Evolutionary conservation across 768 basidiomycete genomes (phyloP).

Genomic region (Termitomyces titanicus): DNA sequence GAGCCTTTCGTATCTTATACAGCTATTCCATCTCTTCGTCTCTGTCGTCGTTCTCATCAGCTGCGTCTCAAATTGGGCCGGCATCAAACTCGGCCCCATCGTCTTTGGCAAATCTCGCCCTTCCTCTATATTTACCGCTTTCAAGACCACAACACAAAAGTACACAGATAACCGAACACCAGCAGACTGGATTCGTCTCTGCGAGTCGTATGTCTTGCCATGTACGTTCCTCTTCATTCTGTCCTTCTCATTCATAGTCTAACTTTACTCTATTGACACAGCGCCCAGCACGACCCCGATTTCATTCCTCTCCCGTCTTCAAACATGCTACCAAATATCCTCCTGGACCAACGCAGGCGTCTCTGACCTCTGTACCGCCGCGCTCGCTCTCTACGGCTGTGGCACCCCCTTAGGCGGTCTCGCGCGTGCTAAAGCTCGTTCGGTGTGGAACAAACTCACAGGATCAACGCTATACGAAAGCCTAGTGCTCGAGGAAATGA

Average conservation of each 20-base stretch:
- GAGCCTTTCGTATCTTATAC: conserved; percentile 52
- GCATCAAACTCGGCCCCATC: conserved; percentile 27
- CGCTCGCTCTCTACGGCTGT: conserved; percentile 45
- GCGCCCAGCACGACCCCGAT: conserved; percentile 12
- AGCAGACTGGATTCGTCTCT: conserved; percentile 26
- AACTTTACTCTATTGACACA: not conserved
- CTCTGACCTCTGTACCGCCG: conserved; percentile 52
- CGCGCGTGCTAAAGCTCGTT: conserved; percentile 36
- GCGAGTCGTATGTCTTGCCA: conserved; percentile 29
- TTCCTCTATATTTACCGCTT: not conserved
- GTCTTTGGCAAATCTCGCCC: not conserved
- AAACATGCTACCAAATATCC: conserved; percentile 53
- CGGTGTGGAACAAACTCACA: conserved; percentile 29
- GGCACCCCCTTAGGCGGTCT: conserved; percentile 29
- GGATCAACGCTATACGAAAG: conserved; percentile 40
- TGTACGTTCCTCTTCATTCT: conserved; percentile 20
- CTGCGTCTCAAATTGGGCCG: conserved; percentile 36
- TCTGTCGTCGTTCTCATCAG: conserved; percentile 61
- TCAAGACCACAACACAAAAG: not conserved
- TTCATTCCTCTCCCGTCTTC: conserved; percentile 38
- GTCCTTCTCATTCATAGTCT: not conserved
- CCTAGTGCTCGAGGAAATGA: conserved; percentile 49
- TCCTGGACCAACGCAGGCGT: conserved; percentile 36
- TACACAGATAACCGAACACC: conserved; percentile 7
- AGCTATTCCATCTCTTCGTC: conserved; percentile 62